These are phyloP conservation scores for Malassezia sympodialis DNA, from an alignment of 1,284 basidiomycete species.

Conservation along the genomic window DNA sequence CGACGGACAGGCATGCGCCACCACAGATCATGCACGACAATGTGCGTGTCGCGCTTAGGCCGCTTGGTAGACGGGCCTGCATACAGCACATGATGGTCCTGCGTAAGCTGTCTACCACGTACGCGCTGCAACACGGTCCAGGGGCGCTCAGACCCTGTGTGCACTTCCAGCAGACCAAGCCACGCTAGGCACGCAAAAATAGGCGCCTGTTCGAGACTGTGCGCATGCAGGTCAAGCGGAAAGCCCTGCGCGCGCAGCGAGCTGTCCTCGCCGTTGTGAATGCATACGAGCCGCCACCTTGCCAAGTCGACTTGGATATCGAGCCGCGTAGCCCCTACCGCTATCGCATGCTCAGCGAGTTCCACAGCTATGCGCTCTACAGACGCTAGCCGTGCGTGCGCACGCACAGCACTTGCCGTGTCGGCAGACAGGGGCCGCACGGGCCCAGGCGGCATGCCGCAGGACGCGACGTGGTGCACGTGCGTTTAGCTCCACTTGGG, in stretches of 20 bases:
- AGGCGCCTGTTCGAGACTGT: not conserved
- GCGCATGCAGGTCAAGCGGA: not conserved
- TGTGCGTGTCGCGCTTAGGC: not conserved
- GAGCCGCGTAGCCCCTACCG: not conserved
- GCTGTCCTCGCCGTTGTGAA: not conserved
- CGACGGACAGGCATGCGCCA: not conserved
- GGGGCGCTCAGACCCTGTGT: not conserved
- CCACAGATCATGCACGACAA: not conserved
- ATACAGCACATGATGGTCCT: conserved; percentile 1
- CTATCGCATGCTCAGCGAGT: not conserved
- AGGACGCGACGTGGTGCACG: not conserved
- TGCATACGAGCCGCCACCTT: not conserved
- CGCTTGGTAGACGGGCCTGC: not conserved
- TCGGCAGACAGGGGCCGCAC: not conserved
- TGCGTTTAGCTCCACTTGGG: not conserved
- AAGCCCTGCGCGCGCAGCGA: not conserved
- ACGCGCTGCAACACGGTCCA: conserved; percentile 3
- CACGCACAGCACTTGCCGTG: conserved; percentile 1
- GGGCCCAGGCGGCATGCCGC: not conserved
- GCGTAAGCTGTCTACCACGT: not conserved
- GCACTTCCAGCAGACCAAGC: not conserved
- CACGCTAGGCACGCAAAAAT: not conserved
- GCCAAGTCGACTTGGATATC: conserved; percentile 1
- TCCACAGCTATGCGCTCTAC: not conserved
- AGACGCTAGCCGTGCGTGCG: not conserved